Evolutionary conservation across 208 protist species (phyloP).

Genomic region (Crithidia fasciculata): DNA sequence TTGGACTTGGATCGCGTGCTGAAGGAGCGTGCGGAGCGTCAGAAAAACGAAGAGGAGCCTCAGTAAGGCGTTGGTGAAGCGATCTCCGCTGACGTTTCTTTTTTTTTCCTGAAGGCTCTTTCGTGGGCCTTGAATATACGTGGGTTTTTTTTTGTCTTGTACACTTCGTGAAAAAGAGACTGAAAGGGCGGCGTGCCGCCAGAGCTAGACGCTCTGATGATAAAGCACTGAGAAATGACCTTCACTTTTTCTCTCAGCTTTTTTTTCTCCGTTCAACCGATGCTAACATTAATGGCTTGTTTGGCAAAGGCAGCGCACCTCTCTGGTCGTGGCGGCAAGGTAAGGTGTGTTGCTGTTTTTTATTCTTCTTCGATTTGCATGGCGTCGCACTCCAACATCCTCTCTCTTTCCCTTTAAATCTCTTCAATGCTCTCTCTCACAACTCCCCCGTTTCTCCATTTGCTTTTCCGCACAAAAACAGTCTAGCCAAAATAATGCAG

Average conservation of each 20-base stretch:
- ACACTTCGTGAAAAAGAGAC: no score
- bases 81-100: neutral
- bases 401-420: neutral
- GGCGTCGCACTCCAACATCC: neutral
- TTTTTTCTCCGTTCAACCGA: neutral
- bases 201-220: no score
- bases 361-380: neutral
- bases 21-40: constrained; percentile 23
- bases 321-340: no score
- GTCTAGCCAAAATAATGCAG: constrained; percentile 20
- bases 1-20: constrained; percentile 49
- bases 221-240: no score
- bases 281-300: no score
- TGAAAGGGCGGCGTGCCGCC: no score
- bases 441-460: constrained; percentile 2
- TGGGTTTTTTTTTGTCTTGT: neutral
- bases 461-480: neutral
- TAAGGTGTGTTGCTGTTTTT: no score
- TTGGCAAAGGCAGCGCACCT: no score
- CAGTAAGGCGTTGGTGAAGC: neutral
- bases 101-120: neutral
- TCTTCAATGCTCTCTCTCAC: neutral
- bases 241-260: neutral
- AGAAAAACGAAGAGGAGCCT: neutral
- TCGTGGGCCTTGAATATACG: no score